These are phyloP conservation scores for Penicillium arizonense DNA, from an alignment of 495 filamentous ascomycete genomes.

Conservation along the genomic window DNA sequence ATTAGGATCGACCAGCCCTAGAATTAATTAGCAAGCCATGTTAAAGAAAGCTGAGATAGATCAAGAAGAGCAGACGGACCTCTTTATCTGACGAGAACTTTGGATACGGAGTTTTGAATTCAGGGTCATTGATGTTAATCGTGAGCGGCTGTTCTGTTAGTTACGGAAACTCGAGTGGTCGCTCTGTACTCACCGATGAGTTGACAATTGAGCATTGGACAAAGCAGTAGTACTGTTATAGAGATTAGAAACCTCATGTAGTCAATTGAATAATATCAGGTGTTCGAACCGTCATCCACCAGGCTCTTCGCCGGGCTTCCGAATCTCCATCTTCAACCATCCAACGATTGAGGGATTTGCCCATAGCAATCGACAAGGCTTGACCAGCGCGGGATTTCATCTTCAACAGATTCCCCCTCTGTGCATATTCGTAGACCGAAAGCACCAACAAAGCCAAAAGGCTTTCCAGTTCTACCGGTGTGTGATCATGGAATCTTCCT, in stretches of 20 bases:
- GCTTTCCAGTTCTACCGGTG: slow-evolving; percentile 50
- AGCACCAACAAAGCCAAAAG: slow-evolving; percentile 46
- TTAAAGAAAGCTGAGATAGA: background rate
- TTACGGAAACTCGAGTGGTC: background rate
- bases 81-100: slow-evolving; percentile 49
- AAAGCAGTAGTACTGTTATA: slow-evolving; percentile 53
- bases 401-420: slow-evolving; percentile 49
- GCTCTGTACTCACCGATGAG: slow-evolving; percentile 46
- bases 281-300: slow-evolving; percentile 50
- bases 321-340: slow-evolving; percentile 29
- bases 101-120: slow-evolving; percentile 55
- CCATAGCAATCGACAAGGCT: slow-evolving; percentile 44
- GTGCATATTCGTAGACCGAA: slow-evolving; percentile 50
- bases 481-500: slow-evolving; percentile 47
- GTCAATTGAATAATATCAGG: background rate
- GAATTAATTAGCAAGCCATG: slow-evolving; percentile 5
- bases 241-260: slow-evolving; percentile 4
- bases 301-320: slow-evolving; percentile 43
- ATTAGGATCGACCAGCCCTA: slow-evolving; percentile 55
- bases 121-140: slow-evolving; percentile 52
- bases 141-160: slow-evolving; percentile 40
- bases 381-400: slow-evolving; percentile 49
- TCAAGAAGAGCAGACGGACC: slow-evolving; percentile 28
- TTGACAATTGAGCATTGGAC: slow-evolving; percentile 59
- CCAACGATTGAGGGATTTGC: slow-evolving; percentile 37